A percentile compares a stretch with the other conserved stretches of the same genome.
These are phyloP conservation scores for Arachis stenosperma DNA, from an alignment of 306 rosid genomes.

Conservation along the genomic window DNA sequence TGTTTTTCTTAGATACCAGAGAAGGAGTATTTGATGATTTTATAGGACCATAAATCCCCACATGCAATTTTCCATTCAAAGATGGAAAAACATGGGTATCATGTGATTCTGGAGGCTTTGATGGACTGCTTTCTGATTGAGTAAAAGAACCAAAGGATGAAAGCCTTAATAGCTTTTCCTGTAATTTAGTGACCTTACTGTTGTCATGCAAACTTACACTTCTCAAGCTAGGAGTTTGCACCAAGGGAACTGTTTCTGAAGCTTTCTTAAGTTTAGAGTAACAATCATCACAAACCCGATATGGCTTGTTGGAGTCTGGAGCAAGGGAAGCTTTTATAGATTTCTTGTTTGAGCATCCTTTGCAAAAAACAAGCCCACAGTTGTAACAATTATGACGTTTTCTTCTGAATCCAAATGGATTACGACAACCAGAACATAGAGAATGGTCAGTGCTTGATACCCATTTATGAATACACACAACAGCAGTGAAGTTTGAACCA, in stretches of 20 bases:
- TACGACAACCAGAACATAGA: conserved; percentile 74
- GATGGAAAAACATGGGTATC: conserved; percentile 60
- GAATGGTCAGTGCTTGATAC: conserved; percentile 82
- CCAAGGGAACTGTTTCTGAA: conserved; percentile 52
- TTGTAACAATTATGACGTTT: conserved; percentile 96
- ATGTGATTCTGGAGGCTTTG: conserved; percentile 54
- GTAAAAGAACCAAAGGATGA: conserved; percentile 73
- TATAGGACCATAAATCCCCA: conserved; percentile 46
- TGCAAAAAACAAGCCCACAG: conserved; percentile 94
- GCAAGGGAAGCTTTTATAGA: conserved; percentile 89
- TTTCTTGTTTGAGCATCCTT: conserved; percentile 82
- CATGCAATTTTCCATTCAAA: conserved; percentile 54
- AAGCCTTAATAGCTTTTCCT: conserved; percentile 67
- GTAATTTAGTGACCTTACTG: conserved; percentile 52
- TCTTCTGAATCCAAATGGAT: conserved; percentile 88
- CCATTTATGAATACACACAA: conserved; percentile 87
- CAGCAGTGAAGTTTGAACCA: conserved; percentile 92
- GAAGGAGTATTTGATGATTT: conserved; percentile 52
- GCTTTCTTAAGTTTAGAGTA: conserved; percentile 66
- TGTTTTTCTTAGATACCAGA: conserved; percentile 47
- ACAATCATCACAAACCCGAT: conserved; percentile 94
- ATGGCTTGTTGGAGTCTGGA: conserved; percentile 71
- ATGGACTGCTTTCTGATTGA: conserved; percentile 55
- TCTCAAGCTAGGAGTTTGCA: conserved; percentile 52
- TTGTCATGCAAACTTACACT: conserved; percentile 52